Base-by-base conservation (phyloP, 2,329 filamentous ascomycete species). In the Aspergillus tanneri region DNA sequence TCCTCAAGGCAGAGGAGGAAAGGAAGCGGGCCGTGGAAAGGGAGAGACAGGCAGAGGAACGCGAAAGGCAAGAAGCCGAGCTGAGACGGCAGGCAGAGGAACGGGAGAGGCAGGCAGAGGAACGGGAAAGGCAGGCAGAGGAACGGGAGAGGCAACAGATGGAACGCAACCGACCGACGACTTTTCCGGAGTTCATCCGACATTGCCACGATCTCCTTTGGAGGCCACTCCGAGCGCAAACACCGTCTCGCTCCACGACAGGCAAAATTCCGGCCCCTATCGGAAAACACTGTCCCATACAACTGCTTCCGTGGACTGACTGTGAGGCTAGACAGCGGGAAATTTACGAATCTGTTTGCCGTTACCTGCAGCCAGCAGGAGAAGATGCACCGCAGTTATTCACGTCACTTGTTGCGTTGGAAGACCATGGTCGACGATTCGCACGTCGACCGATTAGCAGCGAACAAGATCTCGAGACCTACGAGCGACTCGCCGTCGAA, bases 241-340 rank as follows among this genome's bases (percentile, higher is more conserved):
- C 22, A 6, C 50, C 46, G 3, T 52, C 42, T 42, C 27, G 19
- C 21, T 66, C 57, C n/a, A 65, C 57, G 5, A 61, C 54, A 22
- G 55, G 60, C 3, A 50, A 43, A 7, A 60, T 64, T 2, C 46
- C 51, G 2, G 11, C 37, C 6, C 59, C 54, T 5, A 54, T 32
- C 8, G 55, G 55, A 7, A 65, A 66, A 47, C 50, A 54, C 34
- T 66, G 60, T 21, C 62, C 56, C 1, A 23, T 30, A 27, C 34
- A 43, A 36, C 51, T 65, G 22, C 24, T 10, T 1, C 46, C 27
- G 9, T 66, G 53, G 60, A 43, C 38, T 12, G 53, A 63, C 24
- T 66, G 47, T 50, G 14, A 22, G n/a, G 19, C 5, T 3, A 3
- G 36, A 40, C 52, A 63, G 44, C 38, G 47, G 44, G 43, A 54